phyloP scores from a whole-genome alignment of 495 filamentous ascomycete genomes.

The Thozetella sp. region DNA sequence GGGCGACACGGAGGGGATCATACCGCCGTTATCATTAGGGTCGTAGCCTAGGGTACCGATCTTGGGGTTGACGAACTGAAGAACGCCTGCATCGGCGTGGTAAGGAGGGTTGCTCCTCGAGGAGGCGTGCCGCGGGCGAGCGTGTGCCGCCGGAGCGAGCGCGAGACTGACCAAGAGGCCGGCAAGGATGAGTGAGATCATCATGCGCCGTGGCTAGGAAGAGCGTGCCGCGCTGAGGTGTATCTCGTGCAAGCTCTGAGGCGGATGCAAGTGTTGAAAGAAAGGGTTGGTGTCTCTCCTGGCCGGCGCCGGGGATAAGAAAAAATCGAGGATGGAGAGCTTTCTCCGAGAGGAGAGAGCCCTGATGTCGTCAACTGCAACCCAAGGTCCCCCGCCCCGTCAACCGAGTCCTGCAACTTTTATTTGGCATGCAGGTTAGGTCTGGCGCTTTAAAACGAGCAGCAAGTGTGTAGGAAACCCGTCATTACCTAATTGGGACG shows the following conservation, averaged over 20 bases:
- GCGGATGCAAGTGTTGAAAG: background rate
- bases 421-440: background rate
- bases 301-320: background rate
- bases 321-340: background rate
- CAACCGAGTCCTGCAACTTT: background rate
- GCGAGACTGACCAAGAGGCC: background rate
- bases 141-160: background rate
- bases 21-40: slow-evolving; percentile 28
- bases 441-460: too few species aligned
- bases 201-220: background rate
- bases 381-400: background rate
- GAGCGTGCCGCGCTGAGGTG: background rate
- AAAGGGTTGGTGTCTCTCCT: background rate
- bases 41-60: slow-evolving; percentile 26
- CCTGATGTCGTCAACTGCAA: background rate
- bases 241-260: background rate
- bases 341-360: background rate
- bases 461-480: background rate
- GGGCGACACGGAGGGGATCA: slow-evolving; percentile 32
- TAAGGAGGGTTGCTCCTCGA: slow-evolving; percentile 5
- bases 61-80: slow-evolving; percentile 28
- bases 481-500: background rate
- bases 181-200: background rate
- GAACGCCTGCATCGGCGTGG: slow-evolving; percentile 22
- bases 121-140: background rate